Evolutionary conservation across 805 yeast genomes (phyloP).

Genomic region (Metschnikowia gelsemii): DNA sequence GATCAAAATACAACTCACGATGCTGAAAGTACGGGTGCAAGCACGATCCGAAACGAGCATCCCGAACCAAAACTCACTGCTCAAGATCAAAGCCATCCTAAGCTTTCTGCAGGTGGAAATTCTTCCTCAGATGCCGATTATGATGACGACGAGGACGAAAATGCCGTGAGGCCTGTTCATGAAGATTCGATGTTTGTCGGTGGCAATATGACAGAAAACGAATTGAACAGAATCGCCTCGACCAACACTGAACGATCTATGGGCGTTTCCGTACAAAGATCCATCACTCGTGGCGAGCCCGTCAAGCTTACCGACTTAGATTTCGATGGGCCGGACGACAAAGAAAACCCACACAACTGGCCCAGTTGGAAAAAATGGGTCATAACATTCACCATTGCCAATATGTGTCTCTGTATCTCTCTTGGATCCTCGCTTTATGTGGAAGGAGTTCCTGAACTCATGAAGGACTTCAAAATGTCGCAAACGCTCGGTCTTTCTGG

Average conservation of each 20-base stretch:
- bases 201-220: conserved; percentile 9
- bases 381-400: conserved; percentile 54
- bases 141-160: not conserved
- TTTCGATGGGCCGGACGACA: conserved; percentile 66
- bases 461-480: conserved; percentile 48
- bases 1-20: conserved; percentile 1
- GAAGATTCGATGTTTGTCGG: not conserved
- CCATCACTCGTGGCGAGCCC: conserved; percentile 13
- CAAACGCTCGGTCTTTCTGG: conserved; percentile 66
- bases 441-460: conserved; percentile 58
- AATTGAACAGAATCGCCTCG: conserved; percentile 14
- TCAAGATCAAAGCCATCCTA: too few relatives aligned
- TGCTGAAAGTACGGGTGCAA: conserved; percentile 16
- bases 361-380: conserved; percentile 61
- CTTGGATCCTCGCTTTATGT: conserved; percentile 75
- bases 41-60: conserved; percentile 12
- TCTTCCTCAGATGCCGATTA: not conserved
- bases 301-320: conserved; percentile 25
- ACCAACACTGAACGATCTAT: conserved; percentile 11
- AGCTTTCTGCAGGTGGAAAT: too few relatives aligned
- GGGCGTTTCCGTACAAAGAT: conserved; percentile 6
- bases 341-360: conserved; percentile 70
- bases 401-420: conserved; percentile 69
- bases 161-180: conserved; percentile 2
- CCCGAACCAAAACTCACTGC: not conserved